Evolutionary conservation across 345 rosid species (phyloP).

Genomic region (Boechera stricta): DNA sequence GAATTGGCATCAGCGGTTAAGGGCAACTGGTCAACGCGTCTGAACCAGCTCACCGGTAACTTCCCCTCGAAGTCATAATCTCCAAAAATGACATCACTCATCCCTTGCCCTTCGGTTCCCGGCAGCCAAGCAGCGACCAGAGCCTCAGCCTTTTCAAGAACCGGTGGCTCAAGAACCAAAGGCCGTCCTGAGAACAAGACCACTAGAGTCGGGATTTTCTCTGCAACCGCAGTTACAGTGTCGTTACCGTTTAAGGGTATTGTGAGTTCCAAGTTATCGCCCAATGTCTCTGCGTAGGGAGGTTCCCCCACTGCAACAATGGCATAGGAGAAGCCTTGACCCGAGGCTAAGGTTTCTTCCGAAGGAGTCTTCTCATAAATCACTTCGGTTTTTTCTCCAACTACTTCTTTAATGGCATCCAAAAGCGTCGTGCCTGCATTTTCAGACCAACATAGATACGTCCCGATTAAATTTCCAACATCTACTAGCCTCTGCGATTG

Average conservation of each 20-base stretch:
- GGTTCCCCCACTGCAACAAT: constrained; percentile 82
- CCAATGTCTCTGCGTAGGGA: constrained; percentile 72
- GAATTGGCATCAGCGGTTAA: constrained; percentile 45
- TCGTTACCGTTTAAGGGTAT: constrained; percentile 68
- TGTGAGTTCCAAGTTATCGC: constrained; percentile 59
- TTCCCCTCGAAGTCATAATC: constrained; percentile 63
- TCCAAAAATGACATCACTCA: constrained; percentile 74
- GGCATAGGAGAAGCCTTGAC: constrained; percentile 58
- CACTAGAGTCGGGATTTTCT: constrained; percentile 59
- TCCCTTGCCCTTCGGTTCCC: constrained; percentile 77
- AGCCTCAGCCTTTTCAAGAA: constrained; percentile 65
- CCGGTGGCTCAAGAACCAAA: constrained; percentile 56
- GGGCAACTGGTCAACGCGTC: constrained; percentile 39
- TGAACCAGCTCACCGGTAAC: constrained; percentile 83
- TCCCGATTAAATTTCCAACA: background rate
- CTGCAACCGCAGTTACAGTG: constrained; percentile 56
- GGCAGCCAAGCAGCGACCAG: constrained; percentile 89
- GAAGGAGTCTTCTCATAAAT: constrained; percentile 67
- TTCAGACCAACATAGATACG: background rate
- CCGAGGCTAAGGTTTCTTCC: constrained; percentile 52
- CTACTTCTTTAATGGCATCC: constrained; percentile 66
- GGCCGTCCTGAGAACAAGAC: constrained; percentile 81
- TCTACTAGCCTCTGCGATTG: background rate
- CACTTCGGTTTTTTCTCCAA: constrained; percentile 69
- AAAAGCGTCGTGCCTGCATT: constrained; percentile 72